Base-by-base conservation (phyloP, 139 green algal species). In the Edaphochlamys debaryana region DNA sequence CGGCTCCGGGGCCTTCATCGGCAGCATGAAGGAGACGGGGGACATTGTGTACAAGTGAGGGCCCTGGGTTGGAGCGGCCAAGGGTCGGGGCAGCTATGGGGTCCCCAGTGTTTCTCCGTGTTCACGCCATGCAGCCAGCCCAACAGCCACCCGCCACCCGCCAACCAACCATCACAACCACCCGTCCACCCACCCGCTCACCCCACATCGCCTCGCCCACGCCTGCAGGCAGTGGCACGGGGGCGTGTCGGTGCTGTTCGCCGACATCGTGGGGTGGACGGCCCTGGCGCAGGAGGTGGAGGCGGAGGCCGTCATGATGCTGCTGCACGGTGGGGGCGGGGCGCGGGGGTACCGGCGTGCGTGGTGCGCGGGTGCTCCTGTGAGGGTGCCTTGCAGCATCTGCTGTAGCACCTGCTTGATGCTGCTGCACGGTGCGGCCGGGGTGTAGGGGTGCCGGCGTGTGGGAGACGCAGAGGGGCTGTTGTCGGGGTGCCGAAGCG, bases 141-240 rank as follows among this genome's bases (percentile, higher is more conserved):
- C n/a, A n/a, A n/a, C n/a, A n/a, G n/a, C n/a, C n/a, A n/a, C n/a
- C n/a, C n/a, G n/a, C n/a, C n/a, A n/a, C n/a, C n/a, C n/a, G n/a
- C n/a, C n/a, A n/a, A n/a, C n/a, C n/a, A n/a, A n/a, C n/a, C n/a
- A n/a, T n/a, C n/a, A n/a, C n/a, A n/a, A n/a, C n/a, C n/a, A n/a
- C n/a, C n/a, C n/a, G n/a, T n/a, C n/a, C n/a, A n/a, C n/a, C n/a
- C n/a, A n/a, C n/a, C n/a, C n/a, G n/a, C n/a, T n/a, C n/a, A n/a
- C n/a, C n/a, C n/a, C n/a, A n/a, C n/a, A n/a, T n/a, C n/a, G n/a
- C n/a, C n/a, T n/a, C n/a, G n/a, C n/a, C 42, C 41, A 15, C 30
- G n/a, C 1, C 36, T 70, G 79, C 70, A 90, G 86, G 87, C 87
- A 90, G 75, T 90, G 87, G 87, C 87, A 90, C 74, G 62, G 38